phyloP scores from a whole-genome alignment of 331 rosid genomes.

The Malus hybrid region DNA sequence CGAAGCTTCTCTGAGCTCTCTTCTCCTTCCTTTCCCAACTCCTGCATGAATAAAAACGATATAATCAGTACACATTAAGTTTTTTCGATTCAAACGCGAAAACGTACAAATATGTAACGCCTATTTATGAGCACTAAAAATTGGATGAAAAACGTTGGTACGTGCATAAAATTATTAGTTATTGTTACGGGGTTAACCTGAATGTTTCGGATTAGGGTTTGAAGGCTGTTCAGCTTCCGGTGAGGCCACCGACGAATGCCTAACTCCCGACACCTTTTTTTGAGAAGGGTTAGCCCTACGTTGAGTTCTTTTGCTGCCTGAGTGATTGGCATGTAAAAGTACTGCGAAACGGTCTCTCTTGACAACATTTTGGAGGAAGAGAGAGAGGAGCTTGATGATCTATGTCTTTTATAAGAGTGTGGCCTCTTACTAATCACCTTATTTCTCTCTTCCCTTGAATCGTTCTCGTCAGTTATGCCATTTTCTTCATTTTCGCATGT shows the following conservation, averaged over 20 bases:
- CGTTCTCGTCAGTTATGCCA: not conserved
- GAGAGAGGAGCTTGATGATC: not conserved
- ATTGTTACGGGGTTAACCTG: constrained; percentile 25
- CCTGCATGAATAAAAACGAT: constrained; percentile 14
- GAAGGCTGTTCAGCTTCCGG: constrained; percentile 64
- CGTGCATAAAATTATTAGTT: too few species aligned
- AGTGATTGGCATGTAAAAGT: constrained; percentile 67
- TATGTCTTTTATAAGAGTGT: not conserved
- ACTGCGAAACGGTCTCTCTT: constrained; percentile 33
- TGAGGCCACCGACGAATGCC: constrained; percentile 89
- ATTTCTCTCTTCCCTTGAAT: not conserved
- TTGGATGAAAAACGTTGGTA: too few species aligned
- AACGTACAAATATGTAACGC: not conserved
- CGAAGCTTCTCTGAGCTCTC: constrained; percentile 30
- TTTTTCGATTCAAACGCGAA: not conserved
- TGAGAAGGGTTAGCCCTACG: constrained; percentile 63
- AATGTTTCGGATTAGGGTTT: constrained; percentile 54
- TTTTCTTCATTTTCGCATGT: not conserved
- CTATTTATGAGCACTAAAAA: not conserved
- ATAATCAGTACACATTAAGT: not conserved
- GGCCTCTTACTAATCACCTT: not conserved
- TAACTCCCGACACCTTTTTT: constrained; percentile 70
- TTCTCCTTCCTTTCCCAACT: constrained; percentile 35
- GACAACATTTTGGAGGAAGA: constrained; percentile 26
- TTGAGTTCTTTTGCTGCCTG: constrained; percentile 68